Conservation (phyloP, 306 rosid species). For the Cucurbita moschata region DNA sequence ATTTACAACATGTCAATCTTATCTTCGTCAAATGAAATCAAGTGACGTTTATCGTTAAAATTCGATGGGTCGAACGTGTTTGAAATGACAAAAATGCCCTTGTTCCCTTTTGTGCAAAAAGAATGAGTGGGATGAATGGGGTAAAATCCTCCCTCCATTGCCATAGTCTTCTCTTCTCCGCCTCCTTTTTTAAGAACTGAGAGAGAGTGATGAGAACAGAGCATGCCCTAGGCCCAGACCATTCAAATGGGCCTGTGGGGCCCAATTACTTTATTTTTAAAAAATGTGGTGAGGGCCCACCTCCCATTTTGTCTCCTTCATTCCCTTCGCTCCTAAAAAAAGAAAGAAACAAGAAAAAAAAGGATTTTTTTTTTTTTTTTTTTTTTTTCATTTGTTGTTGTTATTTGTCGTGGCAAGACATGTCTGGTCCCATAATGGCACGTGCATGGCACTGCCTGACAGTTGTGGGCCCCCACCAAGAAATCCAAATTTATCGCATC, state of each 20-base stretch:
- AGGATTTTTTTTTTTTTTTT: neutral
- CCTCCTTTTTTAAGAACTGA: neutral
- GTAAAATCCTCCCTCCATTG: neutral
- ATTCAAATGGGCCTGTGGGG: constrained; percentile 6
- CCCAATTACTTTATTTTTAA: neutral
- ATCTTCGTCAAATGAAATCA: neutral
- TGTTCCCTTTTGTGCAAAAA: neutral
- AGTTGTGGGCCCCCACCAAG: neutral
- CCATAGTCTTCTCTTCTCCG: neutral
- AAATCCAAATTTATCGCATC: neutral
- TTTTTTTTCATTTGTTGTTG: neutral
- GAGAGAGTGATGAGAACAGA: neutral
- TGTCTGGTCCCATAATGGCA: neutral
- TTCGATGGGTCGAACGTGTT: neutral
- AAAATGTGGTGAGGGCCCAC: neutral
- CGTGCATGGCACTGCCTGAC: constrained; percentile 13
- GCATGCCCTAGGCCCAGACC: neutral
- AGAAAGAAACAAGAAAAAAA: neutral
- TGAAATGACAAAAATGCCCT: neutral
- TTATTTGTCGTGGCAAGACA: neutral
- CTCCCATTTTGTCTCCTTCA: constrained; percentile 1
- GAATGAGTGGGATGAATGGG: neutral
- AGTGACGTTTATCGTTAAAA: neutral
- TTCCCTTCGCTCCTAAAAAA: neutral
- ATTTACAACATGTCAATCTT: neutral